Percentiles rank a stretch among this genome's conserved stretches.
These are phyloP conservation scores for Orbilia quercus DNA, from an alignment of 2,329 filamentous ascomycete species.

Conservation along the genomic window DNA sequence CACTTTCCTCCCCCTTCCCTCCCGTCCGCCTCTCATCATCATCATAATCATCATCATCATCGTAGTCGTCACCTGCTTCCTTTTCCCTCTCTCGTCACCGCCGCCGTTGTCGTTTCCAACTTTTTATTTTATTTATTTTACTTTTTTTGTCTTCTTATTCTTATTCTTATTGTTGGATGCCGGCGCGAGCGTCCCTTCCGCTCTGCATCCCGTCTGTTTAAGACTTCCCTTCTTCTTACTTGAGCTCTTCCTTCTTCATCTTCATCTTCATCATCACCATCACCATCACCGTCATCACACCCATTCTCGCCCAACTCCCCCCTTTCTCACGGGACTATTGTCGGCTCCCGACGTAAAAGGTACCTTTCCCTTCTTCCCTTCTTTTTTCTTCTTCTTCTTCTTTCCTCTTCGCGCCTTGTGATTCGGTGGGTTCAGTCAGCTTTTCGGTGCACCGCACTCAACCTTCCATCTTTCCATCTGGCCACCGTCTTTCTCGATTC, in stretches of 20 bases:
- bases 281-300: slow-evolving; percentile 25
- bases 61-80: too few relatives aligned
- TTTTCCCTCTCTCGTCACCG: slow-evolving; percentile 8
- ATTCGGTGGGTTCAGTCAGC: background rate
- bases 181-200: too few relatives aligned
- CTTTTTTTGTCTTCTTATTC: too few relatives aligned
- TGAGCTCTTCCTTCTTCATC: background rate
- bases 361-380: slow-evolving; percentile 18
- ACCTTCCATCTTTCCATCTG: too few relatives aligned
- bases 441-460: too few relatives aligned
- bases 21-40: background rate
- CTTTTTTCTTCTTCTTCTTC: slow-evolving; percentile 44
- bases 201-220: too few relatives aligned
- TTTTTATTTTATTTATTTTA: too few relatives aligned
- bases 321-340: slow-evolving; percentile 8
- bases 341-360: too few relatives aligned
- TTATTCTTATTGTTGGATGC: too few relatives aligned
- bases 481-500: slow-evolving; percentile 17
- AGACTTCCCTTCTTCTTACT: too few relatives aligned
- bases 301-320: slow-evolving; percentile 2
- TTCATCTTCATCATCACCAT: background rate
- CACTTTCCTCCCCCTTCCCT: background rate
- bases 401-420: background rate
- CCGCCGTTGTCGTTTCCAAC: too few relatives aligned
- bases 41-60: too few relatives aligned